A percentile compares a stretch with the other conserved stretches of the same genome.
Evolutionary conservation across 371 early-diverging fungal species (phyloP).

Genomic region (Mucor velutinosus): DNA sequence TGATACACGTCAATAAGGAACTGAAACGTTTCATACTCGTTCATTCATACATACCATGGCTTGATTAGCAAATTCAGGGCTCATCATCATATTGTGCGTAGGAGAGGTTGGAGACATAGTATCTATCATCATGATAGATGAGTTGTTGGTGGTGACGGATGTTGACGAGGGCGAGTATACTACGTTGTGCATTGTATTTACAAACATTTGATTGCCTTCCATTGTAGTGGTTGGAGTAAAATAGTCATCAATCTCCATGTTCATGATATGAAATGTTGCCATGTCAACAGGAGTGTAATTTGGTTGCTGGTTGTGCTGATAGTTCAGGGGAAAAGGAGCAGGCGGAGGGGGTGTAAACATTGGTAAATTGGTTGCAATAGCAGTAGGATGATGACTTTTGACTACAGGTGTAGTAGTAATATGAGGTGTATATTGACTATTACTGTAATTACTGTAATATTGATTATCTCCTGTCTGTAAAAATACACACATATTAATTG

Average conservation of each 20-base stretch:
- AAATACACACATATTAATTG: not conserved
- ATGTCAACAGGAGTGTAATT: slow-evolving; percentile 2
- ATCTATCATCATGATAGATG: slow-evolving; percentile 15
- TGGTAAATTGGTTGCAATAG: not conserved
- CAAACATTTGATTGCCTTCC: slow-evolving; percentile 4
- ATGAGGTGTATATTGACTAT: slow-evolving; percentile 11
- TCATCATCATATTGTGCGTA: slow-evolving; percentile 9
- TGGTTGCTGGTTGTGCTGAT: slow-evolving; percentile 13
- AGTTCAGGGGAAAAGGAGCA: slow-evolving; percentile 6
- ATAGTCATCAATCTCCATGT: slow-evolving; percentile 29
- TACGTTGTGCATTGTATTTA: slow-evolving; percentile 2
- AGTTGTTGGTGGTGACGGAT: slow-evolving; percentile 23
- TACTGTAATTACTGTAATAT: not conserved
- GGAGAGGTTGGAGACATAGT: slow-evolving; percentile 23
- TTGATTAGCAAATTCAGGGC: slow-evolving; percentile 10
- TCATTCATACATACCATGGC: slow-evolving; percentile 10
- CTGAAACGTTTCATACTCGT: not conserved
- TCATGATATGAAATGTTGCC: slow-evolving; percentile 13
- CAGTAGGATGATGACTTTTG: slow-evolving; percentile 20
- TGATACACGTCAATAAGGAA: not conserved
- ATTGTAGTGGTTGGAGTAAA: slow-evolving; percentile 3
- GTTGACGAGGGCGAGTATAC: slow-evolving; percentile 21
- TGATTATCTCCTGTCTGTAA: not conserved
- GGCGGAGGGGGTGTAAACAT: slow-evolving; percentile 6
- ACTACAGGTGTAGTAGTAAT: slow-evolving; percentile 27